Evolutionary conservation across 2,329 filamentous ascomycete species (phyloP).

Genomic region (Rutstroemia sp.): DNA sequence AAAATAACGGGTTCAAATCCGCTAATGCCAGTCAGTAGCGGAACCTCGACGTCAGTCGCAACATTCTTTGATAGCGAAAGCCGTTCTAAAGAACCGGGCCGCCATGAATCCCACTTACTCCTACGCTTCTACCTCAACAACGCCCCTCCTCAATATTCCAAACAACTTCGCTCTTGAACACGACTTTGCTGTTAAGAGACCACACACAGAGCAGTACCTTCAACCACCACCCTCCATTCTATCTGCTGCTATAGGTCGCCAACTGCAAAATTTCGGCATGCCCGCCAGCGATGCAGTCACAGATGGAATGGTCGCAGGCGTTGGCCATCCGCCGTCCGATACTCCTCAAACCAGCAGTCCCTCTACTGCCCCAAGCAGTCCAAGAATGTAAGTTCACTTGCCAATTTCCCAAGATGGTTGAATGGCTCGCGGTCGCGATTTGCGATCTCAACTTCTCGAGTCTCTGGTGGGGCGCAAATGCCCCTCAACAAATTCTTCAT

Average conservation of each 20-base stretch:
- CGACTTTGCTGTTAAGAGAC: conserved; percentile 5
- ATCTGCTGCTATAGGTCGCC: not conserved
- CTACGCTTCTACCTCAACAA: not conserved
- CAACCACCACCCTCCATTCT: not conserved
- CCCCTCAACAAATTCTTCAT: not conserved
- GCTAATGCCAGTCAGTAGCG: conserved; percentile 2
- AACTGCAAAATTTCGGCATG: conserved; percentile 3
- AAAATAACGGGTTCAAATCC: not conserved
- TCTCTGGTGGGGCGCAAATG: not conserved
- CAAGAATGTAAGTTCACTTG: conserved; percentile 25
- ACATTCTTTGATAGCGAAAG: conserved; percentile 5
- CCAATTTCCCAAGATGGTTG: not conserved
- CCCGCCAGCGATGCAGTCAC: not conserved
- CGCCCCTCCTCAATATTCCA: conserved; percentile 2
- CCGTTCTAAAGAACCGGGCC: conserved; percentile 4
- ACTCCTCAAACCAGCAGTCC: conserved; percentile 20
- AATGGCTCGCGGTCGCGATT: not conserved
- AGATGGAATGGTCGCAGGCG: conserved; percentile 7
- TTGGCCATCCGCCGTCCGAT: conserved; percentile 17
- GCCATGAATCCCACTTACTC: not conserved
- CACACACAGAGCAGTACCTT: not conserved
- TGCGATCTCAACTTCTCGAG: not conserved
- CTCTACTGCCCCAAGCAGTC: conserved; percentile 27
- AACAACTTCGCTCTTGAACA: not conserved
- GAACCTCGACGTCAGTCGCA: conserved; percentile 11